These are phyloP conservation scores for Wakefieldia striispora DNA, from an alignment of 768 basidiomycete genomes.

Conservation along the genomic window DNA sequence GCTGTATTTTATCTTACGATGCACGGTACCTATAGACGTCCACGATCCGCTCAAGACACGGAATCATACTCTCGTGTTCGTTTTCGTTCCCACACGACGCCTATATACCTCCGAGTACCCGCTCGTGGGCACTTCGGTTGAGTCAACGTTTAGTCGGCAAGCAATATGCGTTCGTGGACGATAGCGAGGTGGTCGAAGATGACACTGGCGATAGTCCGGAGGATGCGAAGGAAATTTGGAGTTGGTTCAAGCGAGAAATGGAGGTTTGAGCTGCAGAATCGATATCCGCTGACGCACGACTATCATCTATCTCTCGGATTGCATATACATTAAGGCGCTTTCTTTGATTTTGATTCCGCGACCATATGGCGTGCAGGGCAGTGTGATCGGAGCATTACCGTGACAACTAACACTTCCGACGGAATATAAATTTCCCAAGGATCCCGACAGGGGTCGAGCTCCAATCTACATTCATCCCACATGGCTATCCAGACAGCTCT, in stretches of 20 bases:
- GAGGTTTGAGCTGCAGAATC: background rate
- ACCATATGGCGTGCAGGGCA: too few relatives aligned
- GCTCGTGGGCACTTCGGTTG: slow-evolving; percentile 21
- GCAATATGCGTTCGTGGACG: slow-evolving; percentile 39
- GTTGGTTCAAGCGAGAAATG: slow-evolving; percentile 23
- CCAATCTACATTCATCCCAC: background rate
- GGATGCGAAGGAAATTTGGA: slow-evolving; percentile 25
- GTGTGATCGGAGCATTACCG: too few relatives aligned
- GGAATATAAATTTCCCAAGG: too few relatives aligned
- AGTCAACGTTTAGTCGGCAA: slow-evolving; percentile 32
- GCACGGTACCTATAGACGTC: slow-evolving; percentile 29
- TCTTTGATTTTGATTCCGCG: too few relatives aligned
- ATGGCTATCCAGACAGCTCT: slow-evolving; percentile 18
- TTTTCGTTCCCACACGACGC: slow-evolving; percentile 29
- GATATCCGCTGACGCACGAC: too few relatives aligned
- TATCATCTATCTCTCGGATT: too few relatives aligned
- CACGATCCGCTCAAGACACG: slow-evolving; percentile 62
- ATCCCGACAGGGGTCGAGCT: background rate
- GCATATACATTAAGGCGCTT: too few relatives aligned
- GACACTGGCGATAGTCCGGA: background rate
- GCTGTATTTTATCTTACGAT: background rate
- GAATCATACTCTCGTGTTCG: slow-evolving; percentile 53
- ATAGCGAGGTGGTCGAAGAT: slow-evolving; percentile 11
- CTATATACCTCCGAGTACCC: background rate
- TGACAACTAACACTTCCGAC: too few relatives aligned